Percentiles rank a stretch among this genome's conserved stretches.
Conservation (phyloP, 345 rosid species). For the Anacardium occidentale region DNA sequence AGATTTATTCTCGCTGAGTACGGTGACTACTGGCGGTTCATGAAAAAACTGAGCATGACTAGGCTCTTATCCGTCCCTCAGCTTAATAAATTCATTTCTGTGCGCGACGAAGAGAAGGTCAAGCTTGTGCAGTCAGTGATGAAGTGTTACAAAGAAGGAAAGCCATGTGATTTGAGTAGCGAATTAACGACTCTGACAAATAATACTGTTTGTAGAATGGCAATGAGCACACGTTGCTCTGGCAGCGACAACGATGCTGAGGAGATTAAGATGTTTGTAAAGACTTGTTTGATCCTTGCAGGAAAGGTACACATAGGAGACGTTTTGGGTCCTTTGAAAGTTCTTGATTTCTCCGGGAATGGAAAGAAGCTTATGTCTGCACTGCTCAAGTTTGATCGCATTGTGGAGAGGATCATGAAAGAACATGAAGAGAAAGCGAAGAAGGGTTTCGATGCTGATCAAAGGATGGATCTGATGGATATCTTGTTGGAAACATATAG, state of each 20-base stretch:
- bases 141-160: constrained; percentile 36
- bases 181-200: constrained; percentile 42
- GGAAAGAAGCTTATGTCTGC: constrained; percentile 50
- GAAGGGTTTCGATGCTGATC: constrained; percentile 16
- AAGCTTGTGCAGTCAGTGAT: constrained; percentile 51
- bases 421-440: constrained; percentile 45
- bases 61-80: constrained; percentile 59
- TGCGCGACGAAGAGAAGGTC: constrained; percentile 45
- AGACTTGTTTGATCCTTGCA: constrained; percentile 42
- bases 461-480: constrained; percentile 42
- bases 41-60: constrained; percentile 73
- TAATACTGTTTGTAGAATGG: constrained; percentile 61
- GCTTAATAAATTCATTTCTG: constrained; percentile 43
- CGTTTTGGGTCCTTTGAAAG: constrained; percentile 63
- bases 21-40: constrained; percentile 57
- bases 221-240: constrained; percentile 59
- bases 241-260: constrained; percentile 45
- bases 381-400: constrained; percentile 40
- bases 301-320: constrained; percentile 59
- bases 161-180: constrained; percentile 37
- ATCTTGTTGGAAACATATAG: constrained; percentile 38
- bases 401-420: constrained; percentile 53
- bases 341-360: constrained; percentile 56
- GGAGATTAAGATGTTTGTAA: constrained; percentile 36
- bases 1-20: constrained; percentile 49